phyloP scores from a whole-genome alignment of 257 asterid genomes.

The Gardenia jasminoides region DNA sequence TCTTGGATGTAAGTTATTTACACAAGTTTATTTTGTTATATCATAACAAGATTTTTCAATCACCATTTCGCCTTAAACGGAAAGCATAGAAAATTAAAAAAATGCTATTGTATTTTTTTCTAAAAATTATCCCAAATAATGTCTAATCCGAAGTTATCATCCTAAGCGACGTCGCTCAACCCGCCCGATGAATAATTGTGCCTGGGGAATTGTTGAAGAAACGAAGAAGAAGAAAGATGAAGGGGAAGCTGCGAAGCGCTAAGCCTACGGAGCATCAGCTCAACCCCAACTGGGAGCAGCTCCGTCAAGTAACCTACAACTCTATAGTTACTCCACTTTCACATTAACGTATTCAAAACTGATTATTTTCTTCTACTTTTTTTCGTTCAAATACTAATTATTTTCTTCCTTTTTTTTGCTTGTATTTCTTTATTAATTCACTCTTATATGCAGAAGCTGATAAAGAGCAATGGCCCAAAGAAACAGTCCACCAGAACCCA shows the following conservation, averaged over 20 bases:
- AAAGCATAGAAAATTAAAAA: too few relatives aligned
- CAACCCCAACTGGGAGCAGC: slow-evolving; percentile 95
- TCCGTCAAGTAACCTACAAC: slow-evolving; percentile 47
- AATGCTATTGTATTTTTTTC: too few relatives aligned
- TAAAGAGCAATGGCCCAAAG: slow-evolving; percentile 46
- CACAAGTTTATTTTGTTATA: too few relatives aligned
- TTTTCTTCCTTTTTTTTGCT: slow-evolving; percentile 7
- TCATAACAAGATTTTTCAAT: too few relatives aligned
- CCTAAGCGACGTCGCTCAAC: slow-evolving; percentile 8
- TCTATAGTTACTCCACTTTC: background rate
- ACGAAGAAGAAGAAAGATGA: background rate
- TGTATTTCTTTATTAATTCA: background rate
- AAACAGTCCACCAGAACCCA: slow-evolving; percentile 35
- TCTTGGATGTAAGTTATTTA: too few relatives aligned
- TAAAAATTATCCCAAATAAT: too few relatives aligned
- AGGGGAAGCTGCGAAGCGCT: slow-evolving; percentile 47
- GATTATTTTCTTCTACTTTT: slow-evolving; percentile 10
- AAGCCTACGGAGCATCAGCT: slow-evolving; percentile 55
- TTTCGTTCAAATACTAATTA: background rate
- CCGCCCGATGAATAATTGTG: background rate
- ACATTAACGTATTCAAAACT: too few relatives aligned
- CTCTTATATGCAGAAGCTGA: slow-evolving; percentile 54
- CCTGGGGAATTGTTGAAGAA: background rate
- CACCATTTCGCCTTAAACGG: too few relatives aligned
- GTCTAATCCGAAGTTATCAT: too few relatives aligned